Percentiles rank a stretch among this genome's conserved stretches.
These are phyloP conservation scores for Amphichorda felina DNA, from an alignment of 2,329 filamentous ascomycete species.

Conservation along the genomic window DNA sequence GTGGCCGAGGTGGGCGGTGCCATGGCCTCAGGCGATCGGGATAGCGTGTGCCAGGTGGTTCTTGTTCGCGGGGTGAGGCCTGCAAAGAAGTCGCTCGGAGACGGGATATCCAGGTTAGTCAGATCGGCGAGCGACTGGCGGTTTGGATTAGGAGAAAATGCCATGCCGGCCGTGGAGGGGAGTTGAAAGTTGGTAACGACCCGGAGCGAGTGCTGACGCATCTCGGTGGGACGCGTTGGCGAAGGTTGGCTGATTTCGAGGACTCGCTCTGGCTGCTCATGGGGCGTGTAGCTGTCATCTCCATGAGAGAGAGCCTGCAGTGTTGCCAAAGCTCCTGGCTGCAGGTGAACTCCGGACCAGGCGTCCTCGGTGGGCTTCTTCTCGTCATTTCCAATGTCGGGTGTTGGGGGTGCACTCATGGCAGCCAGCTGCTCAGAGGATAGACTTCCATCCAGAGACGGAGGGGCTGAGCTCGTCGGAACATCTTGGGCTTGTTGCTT, in stretches of 20 bases:
- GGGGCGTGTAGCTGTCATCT: constrained; percentile 55
- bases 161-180: constrained; percentile 8
- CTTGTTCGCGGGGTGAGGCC: constrained; percentile 65
- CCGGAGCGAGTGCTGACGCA: constrained; percentile 38
- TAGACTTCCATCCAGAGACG: constrained; percentile 81
- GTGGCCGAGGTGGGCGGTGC: constrained; percentile 71
- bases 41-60: constrained; percentile 67
- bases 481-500: constrained; percentile 50
- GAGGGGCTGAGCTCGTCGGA: constrained; percentile 67
- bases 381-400: constrained; percentile 50
- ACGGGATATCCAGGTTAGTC: constrained; percentile 77
- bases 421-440: constrained; percentile 78
- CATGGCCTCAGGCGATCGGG: constrained; percentile 38
- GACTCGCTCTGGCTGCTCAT: constrained; percentile 28
- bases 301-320: constrained; percentile 58
- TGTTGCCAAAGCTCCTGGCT: constrained; percentile 69
- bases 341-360: constrained; percentile 65
- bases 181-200: constrained; percentile 30
- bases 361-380: constrained; percentile 41
- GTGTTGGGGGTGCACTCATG: constrained; percentile 76
- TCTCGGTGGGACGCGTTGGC: constrained; percentile 20
- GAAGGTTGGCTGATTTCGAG: constrained; percentile 29
- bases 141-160: constrained; percentile 16
- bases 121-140: constrained; percentile 57
- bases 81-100: constrained; percentile 84